Evolutionary conservation across 106 monocot genomes (phyloP), one percentile per base, ranked within the genome.

Genomic region (Acanthochlamys bracteata): DNA sequence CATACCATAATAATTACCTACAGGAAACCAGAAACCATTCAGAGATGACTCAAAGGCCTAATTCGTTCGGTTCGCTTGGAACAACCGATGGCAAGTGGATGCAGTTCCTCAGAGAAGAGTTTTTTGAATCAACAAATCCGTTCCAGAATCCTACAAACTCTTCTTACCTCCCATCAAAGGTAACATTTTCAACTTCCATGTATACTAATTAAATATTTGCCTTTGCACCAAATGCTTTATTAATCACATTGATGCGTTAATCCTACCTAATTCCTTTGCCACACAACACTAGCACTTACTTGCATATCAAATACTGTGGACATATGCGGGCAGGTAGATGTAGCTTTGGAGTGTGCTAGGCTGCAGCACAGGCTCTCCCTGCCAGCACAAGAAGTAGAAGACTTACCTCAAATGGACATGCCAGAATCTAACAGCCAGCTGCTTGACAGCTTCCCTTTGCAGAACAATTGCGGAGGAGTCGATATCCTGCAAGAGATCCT

Each of bases 331-430:
- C 64, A 93, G 93, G 89, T 84, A 24, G 84, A 94, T 60, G 75
- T 90, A 19, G 89, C 94, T 68, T 61, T 86, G 66, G 86, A 94
- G 41, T 94, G 89, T 66, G 86, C 86, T 21, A 80, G 90, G 82
- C 64, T 94, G 60, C 86, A 90, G 41, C 81, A 94, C 46, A 76
- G 90, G 57, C 73, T 94, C 65, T 75, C 84, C 15, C 56, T 90
- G 69, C 94, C 94, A 14, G 74, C 86, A 22, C 39, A 83, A 61
- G 78, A 77, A 72, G 76, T 82, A 20, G 83, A 86, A 12, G 94
- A 90, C 64, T 89, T 83, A 63, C 80, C 76, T 15, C 77, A 72
- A 3, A 0, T 79, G 4, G 72, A 81, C 55, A 42, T 81, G 0
- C 24, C 41, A 10, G 78, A 86, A 24, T 54, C 78, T 7, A 83